Conservation (phyloP, 2,329 filamentous ascomycete genomes). For the Dryadomyces sulphureus region DNA sequence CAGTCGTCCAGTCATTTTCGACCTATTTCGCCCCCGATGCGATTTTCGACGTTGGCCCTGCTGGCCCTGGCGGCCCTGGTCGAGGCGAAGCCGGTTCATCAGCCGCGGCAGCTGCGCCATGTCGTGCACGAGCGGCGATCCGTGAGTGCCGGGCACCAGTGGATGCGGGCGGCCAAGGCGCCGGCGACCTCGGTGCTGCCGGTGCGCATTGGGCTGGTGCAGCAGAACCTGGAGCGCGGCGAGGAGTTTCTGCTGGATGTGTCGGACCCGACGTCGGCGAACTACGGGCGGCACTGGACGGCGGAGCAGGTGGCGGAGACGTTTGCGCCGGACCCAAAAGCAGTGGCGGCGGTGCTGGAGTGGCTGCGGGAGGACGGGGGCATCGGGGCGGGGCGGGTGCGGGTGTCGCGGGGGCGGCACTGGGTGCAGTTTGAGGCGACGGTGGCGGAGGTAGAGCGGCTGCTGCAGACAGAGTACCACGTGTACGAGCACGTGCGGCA, state of each 20-base stretch:
- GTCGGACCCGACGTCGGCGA: conserved; percentile 26
- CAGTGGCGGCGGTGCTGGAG: conserved; percentile 31
- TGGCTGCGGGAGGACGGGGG: conserved; percentile 38
- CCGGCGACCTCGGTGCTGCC: conserved; percentile 16
- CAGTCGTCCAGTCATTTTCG: background rate
- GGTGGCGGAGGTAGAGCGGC: conserved; percentile 33
- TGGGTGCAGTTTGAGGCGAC: conserved; percentile 42
- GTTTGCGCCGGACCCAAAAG: conserved; percentile 26
- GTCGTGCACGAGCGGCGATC: conserved; percentile 20
- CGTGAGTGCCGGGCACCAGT: conserved; percentile 10
- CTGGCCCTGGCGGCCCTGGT: conserved; percentile 17
- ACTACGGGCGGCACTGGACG: conserved; percentile 33
- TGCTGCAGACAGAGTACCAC: conserved; percentile 38
- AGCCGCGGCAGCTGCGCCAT: conserved; percentile 7
- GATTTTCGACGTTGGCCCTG: conserved; percentile 1
- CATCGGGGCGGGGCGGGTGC: conserved; percentile 29
- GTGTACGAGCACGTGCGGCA: conserved; percentile 27
- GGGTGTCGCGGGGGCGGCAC: conserved; percentile 32
- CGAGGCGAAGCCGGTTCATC: conserved; percentile 3
- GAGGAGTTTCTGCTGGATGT: conserved; percentile 28
- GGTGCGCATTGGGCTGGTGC: conserved; percentile 27
- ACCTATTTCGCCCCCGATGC: background rate
- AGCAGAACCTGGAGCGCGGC: conserved; percentile 29
- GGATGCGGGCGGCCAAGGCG: conserved; percentile 13
- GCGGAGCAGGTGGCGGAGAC: conserved; percentile 25